Evolutionary conservation across 257 asterid genomes (phyloP).

Genomic region (Fraxinus quadrangulata): DNA sequence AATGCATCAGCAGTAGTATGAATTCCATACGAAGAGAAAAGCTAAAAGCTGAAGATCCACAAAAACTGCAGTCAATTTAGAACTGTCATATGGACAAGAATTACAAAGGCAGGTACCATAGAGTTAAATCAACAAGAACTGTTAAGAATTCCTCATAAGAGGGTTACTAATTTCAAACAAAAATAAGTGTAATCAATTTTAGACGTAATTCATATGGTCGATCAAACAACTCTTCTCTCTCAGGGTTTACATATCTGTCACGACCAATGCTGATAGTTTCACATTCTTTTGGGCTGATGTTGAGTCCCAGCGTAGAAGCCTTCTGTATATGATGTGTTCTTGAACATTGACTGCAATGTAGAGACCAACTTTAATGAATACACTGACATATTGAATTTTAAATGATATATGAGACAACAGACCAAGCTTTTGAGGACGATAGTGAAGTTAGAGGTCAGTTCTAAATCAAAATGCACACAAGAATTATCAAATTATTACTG

Average conservation of each 20-base stretch:
- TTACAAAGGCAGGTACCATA: not conserved
- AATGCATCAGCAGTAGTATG: slow-evolving; percentile 20
- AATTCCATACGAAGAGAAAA: not conserved
- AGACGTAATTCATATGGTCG: slow-evolving; percentile 22
- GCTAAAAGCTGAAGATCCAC: slow-evolving; percentile 1
- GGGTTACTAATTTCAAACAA: not conserved
- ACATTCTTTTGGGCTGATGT: slow-evolving; percentile 45
- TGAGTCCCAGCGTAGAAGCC: slow-evolving; percentile 67
- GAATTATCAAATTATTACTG: not conserved
- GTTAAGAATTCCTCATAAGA: slow-evolving; percentile 9
- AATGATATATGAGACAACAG: not conserved
- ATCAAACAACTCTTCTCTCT: slow-evolving; percentile 20
- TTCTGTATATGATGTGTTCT: slow-evolving; percentile 79
- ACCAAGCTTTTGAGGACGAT: not conserved
- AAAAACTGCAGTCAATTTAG: slow-evolving; percentile 1
- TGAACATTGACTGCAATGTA: slow-evolving; percentile 61
- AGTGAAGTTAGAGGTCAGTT: not conserved
- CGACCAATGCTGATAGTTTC: slow-evolving; percentile 22
- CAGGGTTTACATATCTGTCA: not conserved
- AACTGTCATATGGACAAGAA: not conserved
- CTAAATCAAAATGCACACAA: not conserved
- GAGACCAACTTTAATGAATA: not conserved
- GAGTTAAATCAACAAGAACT: not conserved
- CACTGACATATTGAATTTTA: not conserved
- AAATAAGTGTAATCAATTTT: slow-evolving; percentile 11